These are phyloP conservation scores for Amanita subjunquillea DNA, from an alignment of 768 basidiomycete species.

Conservation along the genomic window DNA sequence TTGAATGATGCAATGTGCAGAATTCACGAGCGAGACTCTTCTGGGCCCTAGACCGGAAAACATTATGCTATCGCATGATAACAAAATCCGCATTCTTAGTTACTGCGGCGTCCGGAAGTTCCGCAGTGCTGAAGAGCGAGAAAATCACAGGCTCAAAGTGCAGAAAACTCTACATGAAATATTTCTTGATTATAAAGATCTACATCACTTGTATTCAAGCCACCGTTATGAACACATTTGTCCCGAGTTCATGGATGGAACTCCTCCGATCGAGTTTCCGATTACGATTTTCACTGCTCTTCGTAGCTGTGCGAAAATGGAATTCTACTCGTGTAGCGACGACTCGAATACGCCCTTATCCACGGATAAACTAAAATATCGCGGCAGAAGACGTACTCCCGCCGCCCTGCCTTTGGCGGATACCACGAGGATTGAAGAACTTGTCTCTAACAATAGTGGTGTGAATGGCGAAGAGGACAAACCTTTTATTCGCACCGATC, in stretches of 20 bases:
- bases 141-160: neutral
- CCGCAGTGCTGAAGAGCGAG: neutral
- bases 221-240: neutral
- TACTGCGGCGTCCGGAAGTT: constrained; percentile 8
- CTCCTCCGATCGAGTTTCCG: neutral
- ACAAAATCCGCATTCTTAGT: constrained; percentile 24
- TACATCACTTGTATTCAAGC: neutral
- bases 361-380: neutral
- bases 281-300: neutral
- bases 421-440: constrained; percentile 1
- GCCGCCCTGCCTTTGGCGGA: neutral
- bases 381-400: neutral
- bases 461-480: neutral
- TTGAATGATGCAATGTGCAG: constrained; percentile 21
- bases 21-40: constrained; percentile 19
- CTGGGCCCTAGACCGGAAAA: constrained; percentile 13
- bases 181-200: neutral
- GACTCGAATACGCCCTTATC: neutral
- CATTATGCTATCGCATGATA: constrained; percentile 21
- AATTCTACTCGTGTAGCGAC: neutral
- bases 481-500: neutral
- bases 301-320: neutral
- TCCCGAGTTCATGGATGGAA: neutral
- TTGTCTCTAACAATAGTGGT: neutral
- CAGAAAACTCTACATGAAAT: neutral